Evolutionary conservation across 257 asterid species (phyloP).

Genomic region (Solanum clarkiae): DNA sequence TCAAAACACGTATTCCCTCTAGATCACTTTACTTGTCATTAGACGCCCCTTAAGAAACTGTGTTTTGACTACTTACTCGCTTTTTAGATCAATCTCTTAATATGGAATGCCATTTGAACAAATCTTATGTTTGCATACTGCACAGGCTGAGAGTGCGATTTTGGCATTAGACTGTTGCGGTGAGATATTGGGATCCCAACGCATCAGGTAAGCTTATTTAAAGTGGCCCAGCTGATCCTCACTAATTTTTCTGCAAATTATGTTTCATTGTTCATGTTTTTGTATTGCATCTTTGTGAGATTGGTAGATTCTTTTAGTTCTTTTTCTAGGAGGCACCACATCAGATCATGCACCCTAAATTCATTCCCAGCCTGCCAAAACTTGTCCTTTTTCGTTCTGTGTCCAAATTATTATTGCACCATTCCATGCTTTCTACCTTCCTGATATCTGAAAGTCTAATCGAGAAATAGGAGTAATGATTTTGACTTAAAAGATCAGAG

Average conservation of each 20-base stretch:
- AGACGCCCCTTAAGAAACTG: neutral
- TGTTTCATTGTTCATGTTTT: neutral
- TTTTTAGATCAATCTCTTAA: neutral
- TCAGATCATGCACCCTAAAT: neutral
- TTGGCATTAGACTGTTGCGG: slow-evolving; percentile 90
- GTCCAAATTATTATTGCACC: neutral
- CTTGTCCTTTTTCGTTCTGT: neutral
- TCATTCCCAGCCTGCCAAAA: neutral
- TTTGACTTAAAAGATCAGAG: neutral
- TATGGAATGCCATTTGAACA: neutral
- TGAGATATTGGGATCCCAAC: slow-evolving; percentile 69
- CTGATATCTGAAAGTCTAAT: neutral
- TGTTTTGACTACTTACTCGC: neutral
- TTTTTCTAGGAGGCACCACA: neutral
- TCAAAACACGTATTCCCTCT: neutral
- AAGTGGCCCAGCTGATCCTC: neutral
- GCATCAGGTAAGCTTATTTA: slow-evolving; percentile 43
- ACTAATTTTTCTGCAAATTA: neutral
- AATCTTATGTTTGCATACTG: neutral
- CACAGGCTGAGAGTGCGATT: slow-evolving; percentile 88
- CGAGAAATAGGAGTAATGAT: neutral
- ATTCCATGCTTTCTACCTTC: neutral
- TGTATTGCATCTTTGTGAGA: neutral
- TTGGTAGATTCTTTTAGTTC: neutral
- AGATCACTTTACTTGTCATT: neutral